Base-by-base conservation (phyloP, 495 filamentous ascomycete genomes). In the Copromyces sp. region DNA sequence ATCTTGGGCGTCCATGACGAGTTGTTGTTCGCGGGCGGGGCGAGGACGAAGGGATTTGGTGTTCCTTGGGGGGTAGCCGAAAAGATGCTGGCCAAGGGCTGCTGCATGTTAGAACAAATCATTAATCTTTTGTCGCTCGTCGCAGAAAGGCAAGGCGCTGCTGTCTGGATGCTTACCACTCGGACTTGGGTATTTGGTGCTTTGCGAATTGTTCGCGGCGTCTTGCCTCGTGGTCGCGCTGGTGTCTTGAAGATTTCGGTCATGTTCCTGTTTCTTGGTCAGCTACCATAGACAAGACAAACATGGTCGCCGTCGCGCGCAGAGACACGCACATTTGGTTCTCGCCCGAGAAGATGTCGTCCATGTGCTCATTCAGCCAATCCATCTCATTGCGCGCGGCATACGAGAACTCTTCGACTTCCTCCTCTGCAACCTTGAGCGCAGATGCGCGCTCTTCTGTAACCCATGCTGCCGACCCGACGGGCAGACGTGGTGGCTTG, bases 281-380 rank as follows among this genome's bases (percentile, higher is more conserved):
- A 75, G 72, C 29, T 1, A 24, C 24, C 24, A 24, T 24, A 61
- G 35, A 20, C 39, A 2, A 9, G 39, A 32, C 16, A 11, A 35
- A 24, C 24, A 7, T 59, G 4, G 12, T 7, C 9, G 47, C 32
- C 14, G 29, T 38, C 20, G 32, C 8, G 47, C 47, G 20, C 47
- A 65, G 35, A 65, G 72, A 65, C 72, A 87, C 90, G 77, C 83
- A 94, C 93, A 93, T 86, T 81, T 95, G 90, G 79, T 92, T 92
- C 75, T 90, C 89, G 53, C 53, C 53, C 75, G 89, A 92, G 79
- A 98, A 97, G 72, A 98, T 93, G 75, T 97, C 93, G 39, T 89
- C 89, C 94, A 98, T 97, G 81, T 98, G 94, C 81, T 98, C 94
- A 77, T 97, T 97, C 76, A 98, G 82, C 94, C 94, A 98, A 76